phyloP scores from a whole-genome alignment of 441 rosid genomes.

The Flueggea neowawraea region DNA sequence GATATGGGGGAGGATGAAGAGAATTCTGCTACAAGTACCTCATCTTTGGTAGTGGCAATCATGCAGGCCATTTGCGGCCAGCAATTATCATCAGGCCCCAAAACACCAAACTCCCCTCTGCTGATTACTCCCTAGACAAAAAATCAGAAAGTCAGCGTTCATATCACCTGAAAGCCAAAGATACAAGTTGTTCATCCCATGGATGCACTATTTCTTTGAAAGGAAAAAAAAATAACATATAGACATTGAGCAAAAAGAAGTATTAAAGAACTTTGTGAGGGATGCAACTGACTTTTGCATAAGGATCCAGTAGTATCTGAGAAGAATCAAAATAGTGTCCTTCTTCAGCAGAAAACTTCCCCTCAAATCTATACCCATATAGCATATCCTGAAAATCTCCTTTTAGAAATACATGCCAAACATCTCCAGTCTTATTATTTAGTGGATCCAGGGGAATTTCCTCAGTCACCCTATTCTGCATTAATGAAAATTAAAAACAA shows the following conservation, averaged over 20 bases:
- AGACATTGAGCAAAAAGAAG: not conserved
- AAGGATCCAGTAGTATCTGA: constrained; percentile 77
- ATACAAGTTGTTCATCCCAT: not conserved
- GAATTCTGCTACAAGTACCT: constrained; percentile 41
- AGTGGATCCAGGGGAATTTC: constrained; percentile 66
- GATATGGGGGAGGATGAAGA: not conserved
- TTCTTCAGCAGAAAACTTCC: constrained; percentile 58
- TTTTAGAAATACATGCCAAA: constrained; percentile 80
- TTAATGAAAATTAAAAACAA: not conserved
- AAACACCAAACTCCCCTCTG: constrained; percentile 77
- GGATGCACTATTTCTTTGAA: not conserved
- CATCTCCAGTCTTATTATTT: constrained; percentile 67
- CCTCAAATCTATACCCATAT: constrained; percentile 81
- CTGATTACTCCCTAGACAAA: constrained; percentile 72
- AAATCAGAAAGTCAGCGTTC: constrained; percentile 5
- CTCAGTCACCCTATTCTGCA: constrained; percentile 72
- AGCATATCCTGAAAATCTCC: constrained; percentile 75
- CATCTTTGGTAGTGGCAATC: constrained; percentile 58
- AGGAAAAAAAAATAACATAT: not conserved
- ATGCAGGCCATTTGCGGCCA: constrained; percentile 98
- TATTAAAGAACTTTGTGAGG: not conserved
- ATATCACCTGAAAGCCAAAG: not conserved
- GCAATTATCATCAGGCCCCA: constrained; percentile 60
- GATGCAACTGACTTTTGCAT: constrained; percentile 59
- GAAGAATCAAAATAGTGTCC: constrained; percentile 69